Evolutionary conservation across 306 rosid genomes (phyloP).

Genomic region (Dicorynia guianensis): DNA sequence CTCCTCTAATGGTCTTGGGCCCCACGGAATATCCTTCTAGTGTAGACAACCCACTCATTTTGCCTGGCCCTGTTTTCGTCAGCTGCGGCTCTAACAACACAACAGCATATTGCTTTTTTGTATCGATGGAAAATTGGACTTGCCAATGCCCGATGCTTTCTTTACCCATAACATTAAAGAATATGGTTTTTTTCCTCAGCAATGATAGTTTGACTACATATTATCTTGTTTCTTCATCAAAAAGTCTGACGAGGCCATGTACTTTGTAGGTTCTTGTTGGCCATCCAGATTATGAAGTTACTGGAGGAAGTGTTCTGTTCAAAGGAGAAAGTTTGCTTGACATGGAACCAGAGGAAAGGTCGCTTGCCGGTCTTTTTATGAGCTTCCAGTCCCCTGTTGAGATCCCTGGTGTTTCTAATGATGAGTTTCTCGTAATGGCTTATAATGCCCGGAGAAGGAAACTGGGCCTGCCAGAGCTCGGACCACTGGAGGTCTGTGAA

Average conservation of each 20-base stretch:
- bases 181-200: too few relatives aligned
- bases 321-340: slow-evolving; percentile 85
- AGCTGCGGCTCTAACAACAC: too few relatives aligned
- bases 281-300: slow-evolving; percentile 92
- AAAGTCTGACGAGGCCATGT: neutral
- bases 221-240: neutral
- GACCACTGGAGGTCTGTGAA: slow-evolving; percentile 75
- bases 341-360: slow-evolving; percentile 86
- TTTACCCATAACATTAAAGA: too few relatives aligned
- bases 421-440: slow-evolving; percentile 88
- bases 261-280: slow-evolving; percentile 78
- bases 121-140: too few relatives aligned
- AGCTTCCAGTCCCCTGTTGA: slow-evolving; percentile 92
- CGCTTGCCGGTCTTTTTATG: slow-evolving; percentile 91
- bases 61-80: too few relatives aligned
- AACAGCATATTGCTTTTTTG: too few relatives aligned
- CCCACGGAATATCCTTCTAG: too few relatives aligned
- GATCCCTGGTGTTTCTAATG: slow-evolving; percentile 91
- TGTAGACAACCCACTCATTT: too few relatives aligned
- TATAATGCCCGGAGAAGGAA: slow-evolving; percentile 85
- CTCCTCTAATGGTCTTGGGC: too few relatives aligned
- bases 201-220: neutral
- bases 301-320: slow-evolving; percentile 78
- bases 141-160: too few relatives aligned
- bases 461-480: slow-evolving; percentile 82